Conservation (phyloP, 78 protist species). For the Dictyostelium brefeldianum region DNA sequence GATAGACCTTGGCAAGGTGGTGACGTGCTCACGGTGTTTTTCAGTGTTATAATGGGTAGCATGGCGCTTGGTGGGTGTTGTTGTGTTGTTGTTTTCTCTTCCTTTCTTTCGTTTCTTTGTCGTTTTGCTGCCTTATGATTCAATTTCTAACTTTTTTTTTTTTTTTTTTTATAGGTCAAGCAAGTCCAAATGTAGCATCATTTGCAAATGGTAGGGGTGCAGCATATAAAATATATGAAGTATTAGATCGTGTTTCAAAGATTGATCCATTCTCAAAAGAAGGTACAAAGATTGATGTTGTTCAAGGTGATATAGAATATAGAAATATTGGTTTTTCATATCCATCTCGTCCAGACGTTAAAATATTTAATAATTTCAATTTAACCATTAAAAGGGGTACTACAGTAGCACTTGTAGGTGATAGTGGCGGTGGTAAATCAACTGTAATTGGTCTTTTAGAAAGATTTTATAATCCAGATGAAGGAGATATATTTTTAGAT, state of each 20-base stretch:
- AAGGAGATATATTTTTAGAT: constrained; percentile 64
- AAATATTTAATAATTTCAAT: constrained; percentile 80
- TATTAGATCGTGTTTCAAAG: constrained; percentile 77
- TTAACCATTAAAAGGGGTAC: constrained; percentile 83
- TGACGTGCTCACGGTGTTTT: constrained; percentile 86
- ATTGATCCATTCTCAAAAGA: constrained; percentile 67
- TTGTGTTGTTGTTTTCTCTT: no score
- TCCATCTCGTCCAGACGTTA: constrained; percentile 82
- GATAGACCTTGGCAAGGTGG: constrained; percentile 61
- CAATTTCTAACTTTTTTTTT: no score
- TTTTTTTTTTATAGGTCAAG: constrained; percentile 51
- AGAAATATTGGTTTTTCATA: constrained; percentile 82
- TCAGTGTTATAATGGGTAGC: constrained; percentile 81
- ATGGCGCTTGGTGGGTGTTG: constrained; percentile 53
- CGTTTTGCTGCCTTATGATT: no score
- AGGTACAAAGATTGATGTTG: constrained; percentile 26
- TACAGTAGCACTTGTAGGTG: constrained; percentile 93
- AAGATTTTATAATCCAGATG: constrained; percentile 79
- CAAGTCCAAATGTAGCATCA: constrained; percentile 35
- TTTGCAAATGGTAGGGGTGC: constrained; percentile 87
- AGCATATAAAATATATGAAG: constrained; percentile 79
- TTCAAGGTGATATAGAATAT: constrained; percentile 82
- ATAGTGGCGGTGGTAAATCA: constrained; percentile 92
- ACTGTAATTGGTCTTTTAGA: constrained; percentile 77
- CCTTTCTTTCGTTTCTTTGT: no score